phyloP scores from a whole-genome alignment of 169 alveolate species.

The Cryptosporidium xiaoi region DNA sequence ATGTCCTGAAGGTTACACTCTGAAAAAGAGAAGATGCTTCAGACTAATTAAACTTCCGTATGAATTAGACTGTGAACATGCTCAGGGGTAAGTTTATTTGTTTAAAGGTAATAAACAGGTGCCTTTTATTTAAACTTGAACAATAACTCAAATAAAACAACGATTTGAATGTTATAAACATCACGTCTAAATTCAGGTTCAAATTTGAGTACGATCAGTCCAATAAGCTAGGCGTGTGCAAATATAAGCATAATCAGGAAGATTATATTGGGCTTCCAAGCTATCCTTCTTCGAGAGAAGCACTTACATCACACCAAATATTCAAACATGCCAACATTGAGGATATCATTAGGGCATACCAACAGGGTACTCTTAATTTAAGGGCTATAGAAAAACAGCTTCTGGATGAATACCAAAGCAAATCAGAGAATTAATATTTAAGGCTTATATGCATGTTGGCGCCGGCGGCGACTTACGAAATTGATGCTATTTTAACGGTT shows the following conservation, averaged over 20 bases:
- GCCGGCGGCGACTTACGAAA: slow-evolving; percentile 9
- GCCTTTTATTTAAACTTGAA: background rate
- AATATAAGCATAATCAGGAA: slow-evolving; percentile 23
- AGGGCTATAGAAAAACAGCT: slow-evolving; percentile 43
- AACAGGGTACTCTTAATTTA: slow-evolving; percentile 47
- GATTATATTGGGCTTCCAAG: slow-evolving; percentile 72
- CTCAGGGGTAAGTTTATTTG: slow-evolving; percentile 43
- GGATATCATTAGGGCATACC: slow-evolving; percentile 64
- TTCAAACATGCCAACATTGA: slow-evolving; percentile 61
- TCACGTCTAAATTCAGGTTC: slow-evolving; percentile 8
- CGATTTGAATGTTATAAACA: background rate
- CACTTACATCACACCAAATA: slow-evolving; percentile 58
- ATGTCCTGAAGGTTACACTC: slow-evolving; percentile 57
- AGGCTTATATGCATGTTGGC: slow-evolving; percentile 8
- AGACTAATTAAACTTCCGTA: slow-evolving; percentile 55
- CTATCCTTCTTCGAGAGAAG: slow-evolving; percentile 71
- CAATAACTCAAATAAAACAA: background rate
- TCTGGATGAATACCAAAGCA: background rate
- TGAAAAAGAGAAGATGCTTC: slow-evolving; percentile 52
- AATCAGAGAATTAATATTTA: background rate
- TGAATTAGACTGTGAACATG: slow-evolving; percentile 73
- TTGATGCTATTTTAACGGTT: background rate
- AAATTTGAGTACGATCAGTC: slow-evolving; percentile 54
- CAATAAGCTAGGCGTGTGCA: slow-evolving; percentile 52
- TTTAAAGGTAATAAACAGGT: background rate